Conservation (phyloP, 306 rosid genomes). For the Gillenia trifoliata region DNA sequence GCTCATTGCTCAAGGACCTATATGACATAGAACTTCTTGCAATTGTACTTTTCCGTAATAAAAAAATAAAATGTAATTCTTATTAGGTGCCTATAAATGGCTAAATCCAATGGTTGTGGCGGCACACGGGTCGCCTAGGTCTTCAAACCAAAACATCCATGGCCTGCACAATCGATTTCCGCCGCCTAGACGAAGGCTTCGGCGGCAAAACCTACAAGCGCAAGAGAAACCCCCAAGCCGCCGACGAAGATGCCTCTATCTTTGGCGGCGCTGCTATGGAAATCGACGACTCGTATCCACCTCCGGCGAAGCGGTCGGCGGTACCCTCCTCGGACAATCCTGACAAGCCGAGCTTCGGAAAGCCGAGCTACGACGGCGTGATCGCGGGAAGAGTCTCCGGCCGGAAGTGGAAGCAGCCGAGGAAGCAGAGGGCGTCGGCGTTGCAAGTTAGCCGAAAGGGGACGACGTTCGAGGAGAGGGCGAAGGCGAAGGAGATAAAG, state of each 20-base stretch:
- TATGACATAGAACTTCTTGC: too few relatives aligned
- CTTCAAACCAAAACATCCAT: constrained; percentile 18
- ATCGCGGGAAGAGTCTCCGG: constrained; percentile 81
- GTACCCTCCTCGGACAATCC: constrained; percentile 66
- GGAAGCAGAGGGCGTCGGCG: constrained; percentile 62
- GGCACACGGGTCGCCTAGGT: neutral
- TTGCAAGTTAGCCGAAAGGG: constrained; percentile 52
- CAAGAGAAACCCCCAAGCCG: constrained; percentile 46
- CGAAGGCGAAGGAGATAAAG: constrained; percentile 66
- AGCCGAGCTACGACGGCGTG: constrained; percentile 80
- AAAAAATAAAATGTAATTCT: neutral
- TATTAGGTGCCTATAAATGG: neutral
- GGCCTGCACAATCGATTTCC: constrained; percentile 90
- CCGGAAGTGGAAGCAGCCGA: constrained; percentile 77
- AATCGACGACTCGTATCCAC: constrained; percentile 45
- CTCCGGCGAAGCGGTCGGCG: constrained; percentile 68
- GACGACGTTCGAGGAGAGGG: constrained; percentile 64
- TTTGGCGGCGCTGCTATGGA: constrained; percentile 42
- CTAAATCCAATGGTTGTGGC: neutral
- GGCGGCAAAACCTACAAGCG: constrained; percentile 95
- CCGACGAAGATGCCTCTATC: neutral
- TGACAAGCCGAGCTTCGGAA: constrained; percentile 57
- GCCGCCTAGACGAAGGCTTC: constrained; percentile 82
- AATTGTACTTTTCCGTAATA: too few relatives aligned
- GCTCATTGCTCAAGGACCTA: too few relatives aligned